A percentile compares a stretch with the other conserved stretches of the same genome.
These are phyloP conservation scores for Lipomyces kockii DNA, from an alignment of 805 yeast genomes.

Conservation along the genomic window DNA sequence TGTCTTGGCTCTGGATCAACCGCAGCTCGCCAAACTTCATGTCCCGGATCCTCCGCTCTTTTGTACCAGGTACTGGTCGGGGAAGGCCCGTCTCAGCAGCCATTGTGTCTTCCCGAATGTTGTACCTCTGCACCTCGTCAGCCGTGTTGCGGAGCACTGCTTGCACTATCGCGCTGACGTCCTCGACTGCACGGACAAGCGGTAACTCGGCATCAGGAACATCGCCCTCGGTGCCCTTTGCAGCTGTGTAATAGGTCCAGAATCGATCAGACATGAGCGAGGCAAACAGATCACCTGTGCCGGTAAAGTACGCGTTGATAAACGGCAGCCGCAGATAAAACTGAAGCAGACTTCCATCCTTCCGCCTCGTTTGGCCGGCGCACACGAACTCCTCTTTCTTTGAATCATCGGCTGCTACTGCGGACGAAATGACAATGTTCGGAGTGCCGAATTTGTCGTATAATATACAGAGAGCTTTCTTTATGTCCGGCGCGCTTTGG, in stretches of 20 bases:
- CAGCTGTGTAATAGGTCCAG: slow-evolving; percentile 37
- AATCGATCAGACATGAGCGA: slow-evolving; percentile 74
- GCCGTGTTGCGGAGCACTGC: slow-evolving; percentile 57
- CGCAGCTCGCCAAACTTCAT: slow-evolving; percentile 36
- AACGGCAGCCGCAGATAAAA: slow-evolving; percentile 47
- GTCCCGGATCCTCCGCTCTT: slow-evolving; percentile 33
- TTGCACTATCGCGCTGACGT: slow-evolving; percentile 62
- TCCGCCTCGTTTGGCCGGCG: slow-evolving; percentile 24
- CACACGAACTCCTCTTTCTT: slow-evolving; percentile 41
- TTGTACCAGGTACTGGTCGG: slow-evolving; percentile 28
- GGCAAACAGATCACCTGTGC: slow-evolving; percentile 91
- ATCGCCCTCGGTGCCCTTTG: slow-evolving; percentile 3
- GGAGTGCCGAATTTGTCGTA: slow-evolving; percentile 51
- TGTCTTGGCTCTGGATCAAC: slow-evolving; percentile 29
- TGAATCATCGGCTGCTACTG: slow-evolving; percentile 45
- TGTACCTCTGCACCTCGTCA: slow-evolving; percentile 26
- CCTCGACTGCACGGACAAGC: slow-evolving; percentile 48
- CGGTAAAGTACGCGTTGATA: slow-evolving; percentile 84
- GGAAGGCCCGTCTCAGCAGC: slow-evolving; percentile 18
- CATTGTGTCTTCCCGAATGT: slow-evolving; percentile 15
- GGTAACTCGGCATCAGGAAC: slow-evolving; percentile 23
- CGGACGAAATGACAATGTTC: slow-evolving; percentile 71
- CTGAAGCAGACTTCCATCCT: slow-evolving; percentile 14
- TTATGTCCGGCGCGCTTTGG: slow-evolving; percentile 25
- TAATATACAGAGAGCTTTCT: slow-evolving; percentile 17